Evolutionary conservation across 768 basidiomycete species (phyloP).

Genomic region (Strobilomyces confusus): DNA sequence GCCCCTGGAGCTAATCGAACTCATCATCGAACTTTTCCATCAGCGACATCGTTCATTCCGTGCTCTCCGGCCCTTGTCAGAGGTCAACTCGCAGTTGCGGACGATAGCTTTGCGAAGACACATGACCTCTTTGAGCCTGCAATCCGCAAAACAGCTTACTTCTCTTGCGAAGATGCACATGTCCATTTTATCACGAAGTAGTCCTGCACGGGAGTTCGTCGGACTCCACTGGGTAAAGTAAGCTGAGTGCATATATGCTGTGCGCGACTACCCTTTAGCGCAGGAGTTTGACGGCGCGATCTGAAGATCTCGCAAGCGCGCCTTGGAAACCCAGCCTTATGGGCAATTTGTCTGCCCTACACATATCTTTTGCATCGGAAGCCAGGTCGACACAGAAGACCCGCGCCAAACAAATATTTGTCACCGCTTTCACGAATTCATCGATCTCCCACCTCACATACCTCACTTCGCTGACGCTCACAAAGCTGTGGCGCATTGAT

Average conservation of each 20-base stretch:
- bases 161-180: conserved; percentile 32
- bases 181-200: conserved; percentile 26
- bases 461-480: conserved; percentile 48
- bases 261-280: neutral
- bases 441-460: conserved; percentile 37
- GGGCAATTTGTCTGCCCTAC: conserved; percentile 35
- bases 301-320: conserved; percentile 17
- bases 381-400: conserved; percentile 43
- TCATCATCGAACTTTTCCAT: conserved; percentile 26
- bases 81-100: conserved; percentile 41
- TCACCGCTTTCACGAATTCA: conserved; percentile 23
- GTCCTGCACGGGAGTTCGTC: conserved; percentile 11
- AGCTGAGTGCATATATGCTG: conserved; percentile 25
- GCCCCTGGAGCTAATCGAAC: conserved; percentile 32
- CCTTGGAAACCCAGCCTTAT: conserved; percentile 31
- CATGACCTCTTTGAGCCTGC: conserved; percentile 22
- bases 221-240: conserved; percentile 48
- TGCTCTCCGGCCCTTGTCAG: conserved; percentile 37
- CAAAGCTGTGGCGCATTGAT: conserved; percentile 56
- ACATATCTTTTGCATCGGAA: conserved; percentile 41
- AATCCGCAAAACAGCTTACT: conserved; percentile 17
- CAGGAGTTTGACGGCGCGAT: conserved; percentile 21
- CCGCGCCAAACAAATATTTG: conserved; percentile 33
- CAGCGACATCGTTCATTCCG: conserved; percentile 25
- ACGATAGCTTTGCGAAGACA: conserved; percentile 38